Base-by-base conservation (phyloP, 345 rosid species). In the Microthlaspi erraticum region DNA sequence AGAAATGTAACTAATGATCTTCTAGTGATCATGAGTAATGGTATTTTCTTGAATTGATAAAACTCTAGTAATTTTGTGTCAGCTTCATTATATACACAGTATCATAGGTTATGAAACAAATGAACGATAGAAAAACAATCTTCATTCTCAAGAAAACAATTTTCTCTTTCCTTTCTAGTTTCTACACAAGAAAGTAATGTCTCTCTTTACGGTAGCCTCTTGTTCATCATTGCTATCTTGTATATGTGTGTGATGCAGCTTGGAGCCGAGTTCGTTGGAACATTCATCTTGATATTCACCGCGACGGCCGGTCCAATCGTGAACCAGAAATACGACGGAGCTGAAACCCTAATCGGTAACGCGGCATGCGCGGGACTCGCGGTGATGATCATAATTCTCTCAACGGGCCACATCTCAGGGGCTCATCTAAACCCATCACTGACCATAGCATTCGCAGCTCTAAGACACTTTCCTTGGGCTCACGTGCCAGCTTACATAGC, bases 201-300 rank as follows among this genome's bases (percentile, higher is more conserved):
- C 10, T 72, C 70, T 48, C 7, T 45, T 4, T 53, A 2, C 29
- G 4, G 29, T 26, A 38, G 33, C 16, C 8, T 20, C 17, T 31
- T 41, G 23, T 36, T 59, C 14, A 43, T n/a, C 10, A 34, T 44
- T 42, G n/a, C 10, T 11, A 59, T 34, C 0, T 52, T 71, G 7
- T 53, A 4, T 19, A 5, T 68, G 7, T 60, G 13, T 39, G 55
- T 32, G 9, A 16, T 7, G 19, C 84, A 94, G 97, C 64, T 94
- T 8, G 99, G 99, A 39, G 99, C 99, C 0, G 99, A 93, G 80
- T 93, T 93, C 34, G 96, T 94, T 16, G 99, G 99, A 66, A 94
- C 97, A 26, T 94, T 94, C 76, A 89, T 94, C 66, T 81, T 94
- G 43, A 91, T 94, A 65, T 94, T 94, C 66, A 87, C 88, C 3